Evolutionary conservation across 495 filamentous ascomycete species (phyloP).

Genomic region (Extremus antarcticus): DNA sequence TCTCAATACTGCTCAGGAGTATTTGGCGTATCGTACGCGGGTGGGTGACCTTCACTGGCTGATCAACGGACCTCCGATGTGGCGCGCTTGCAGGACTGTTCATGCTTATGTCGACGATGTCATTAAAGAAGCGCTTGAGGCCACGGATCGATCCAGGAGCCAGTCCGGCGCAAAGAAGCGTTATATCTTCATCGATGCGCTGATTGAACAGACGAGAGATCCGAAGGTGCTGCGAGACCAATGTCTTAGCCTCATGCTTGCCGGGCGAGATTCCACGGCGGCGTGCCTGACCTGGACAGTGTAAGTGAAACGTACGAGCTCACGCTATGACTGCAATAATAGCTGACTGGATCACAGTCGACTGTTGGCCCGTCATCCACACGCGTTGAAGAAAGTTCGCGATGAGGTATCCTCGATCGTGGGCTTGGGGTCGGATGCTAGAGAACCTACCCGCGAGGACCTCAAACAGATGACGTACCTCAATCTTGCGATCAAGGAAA

Average conservation of each 20-base stretch:
- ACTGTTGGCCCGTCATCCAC: conserved; percentile 6
- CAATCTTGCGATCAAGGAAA: conserved; percentile 19
- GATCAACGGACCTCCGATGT: conserved; percentile 11
- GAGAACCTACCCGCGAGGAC: neutral
- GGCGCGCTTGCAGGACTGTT: neutral
- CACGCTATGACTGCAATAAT: neutral
- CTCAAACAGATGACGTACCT: conserved; percentile 18
- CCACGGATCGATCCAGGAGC: neutral
- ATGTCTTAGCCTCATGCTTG: conserved; percentile 21
- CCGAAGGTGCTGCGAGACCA: conserved; percentile 11
- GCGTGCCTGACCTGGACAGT: conserved; percentile 21
- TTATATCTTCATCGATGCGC: neutral
- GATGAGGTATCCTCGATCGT: conserved; percentile 3
- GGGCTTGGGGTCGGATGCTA: neutral
- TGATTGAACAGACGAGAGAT: conserved; percentile 6
- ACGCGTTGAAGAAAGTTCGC: conserved; percentile 15
- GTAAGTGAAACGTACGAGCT: neutral
- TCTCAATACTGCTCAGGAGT: neutral
- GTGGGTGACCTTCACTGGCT: conserved; percentile 23
- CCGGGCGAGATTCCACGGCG: conserved; percentile 30
- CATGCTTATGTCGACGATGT: conserved; percentile 9
- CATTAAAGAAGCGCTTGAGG: conserved; percentile 5
- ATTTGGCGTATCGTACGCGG: conserved; percentile 13
- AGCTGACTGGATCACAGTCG: neutral
- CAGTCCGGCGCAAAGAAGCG: conserved; percentile 4